Conservation (phyloP, 2,329 filamentous ascomycete genomes). For the Phaeomoniella chlamydospora region DNA sequence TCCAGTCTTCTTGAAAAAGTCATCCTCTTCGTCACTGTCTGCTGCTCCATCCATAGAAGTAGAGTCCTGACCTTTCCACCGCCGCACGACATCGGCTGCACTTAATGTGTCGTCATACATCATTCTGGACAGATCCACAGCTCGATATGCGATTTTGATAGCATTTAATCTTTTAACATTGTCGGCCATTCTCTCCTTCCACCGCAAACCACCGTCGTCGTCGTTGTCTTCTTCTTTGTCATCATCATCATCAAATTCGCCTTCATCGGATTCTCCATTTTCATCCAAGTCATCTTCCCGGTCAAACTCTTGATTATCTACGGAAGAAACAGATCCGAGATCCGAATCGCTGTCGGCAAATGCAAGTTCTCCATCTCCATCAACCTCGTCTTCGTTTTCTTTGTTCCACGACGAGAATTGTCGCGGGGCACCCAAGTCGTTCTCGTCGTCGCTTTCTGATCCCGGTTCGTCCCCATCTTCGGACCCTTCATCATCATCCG, state of each 20-base stretch:
- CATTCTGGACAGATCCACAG: constrained; percentile 68
- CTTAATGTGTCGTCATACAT: constrained; percentile 77
- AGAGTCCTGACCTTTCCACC: constrained; percentile 62
- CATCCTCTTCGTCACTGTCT: constrained; percentile 50
- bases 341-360: constrained; percentile 98
- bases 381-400: constrained; percentile 40
- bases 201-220: constrained; percentile 59
- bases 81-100: constrained; percentile 58
- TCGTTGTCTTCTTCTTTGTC: constrained; percentile 41
- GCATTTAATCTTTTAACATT: constrained; percentile 60
- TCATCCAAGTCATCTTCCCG: constrained; percentile 24
- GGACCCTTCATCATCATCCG: constrained; percentile 38
- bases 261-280: too few relatives aligned
- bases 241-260: too few relatives aligned
- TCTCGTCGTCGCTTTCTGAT: constrained; percentile 38
- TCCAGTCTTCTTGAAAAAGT: constrained; percentile 46
- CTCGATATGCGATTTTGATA: constrained; percentile 57
- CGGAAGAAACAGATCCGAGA: constrained; percentile 67
- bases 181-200: constrained; percentile 77
- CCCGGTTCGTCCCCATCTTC: constrained; percentile 36
- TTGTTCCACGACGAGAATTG: constrained; percentile 11
- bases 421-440: constrained; percentile 20
- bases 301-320: constrained; percentile 38
- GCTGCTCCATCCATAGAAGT: constrained; percentile 38
- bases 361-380: constrained; percentile 55